A percentile compares a stretch with the other conserved stretches of the same genome.
Conservation (phyloP, 1,284 basidiomycete species). For the Rhodotorula sp. region DNA sequence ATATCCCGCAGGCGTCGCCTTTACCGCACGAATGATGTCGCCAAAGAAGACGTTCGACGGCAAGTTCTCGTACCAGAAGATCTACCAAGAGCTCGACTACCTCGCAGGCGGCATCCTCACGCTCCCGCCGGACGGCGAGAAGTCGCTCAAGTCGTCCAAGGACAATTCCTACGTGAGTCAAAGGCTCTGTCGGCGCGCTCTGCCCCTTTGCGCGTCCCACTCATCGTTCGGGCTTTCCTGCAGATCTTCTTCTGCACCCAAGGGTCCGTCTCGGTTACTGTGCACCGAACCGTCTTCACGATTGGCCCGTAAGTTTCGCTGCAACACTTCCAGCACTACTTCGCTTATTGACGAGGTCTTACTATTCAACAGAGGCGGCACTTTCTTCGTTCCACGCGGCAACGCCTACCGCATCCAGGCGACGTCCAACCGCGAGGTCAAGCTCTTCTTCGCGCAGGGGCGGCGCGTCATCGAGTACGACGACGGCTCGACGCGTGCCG, state of each 20-base stretch:
- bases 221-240: neutral
- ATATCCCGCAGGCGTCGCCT: conserved; percentile 65
- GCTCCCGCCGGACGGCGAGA: conserved; percentile 73
- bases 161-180: conserved; percentile 90
- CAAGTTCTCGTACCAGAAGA: conserved; percentile 84
- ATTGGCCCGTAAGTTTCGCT: conserved; percentile 71
- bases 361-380: conserved; percentile 18
- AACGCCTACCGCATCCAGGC: conserved; percentile 91
- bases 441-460: conserved; percentile 83
- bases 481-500: conserved; percentile 27
- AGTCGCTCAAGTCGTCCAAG: conserved; percentile 83
- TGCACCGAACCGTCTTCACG: conserved; percentile 75
- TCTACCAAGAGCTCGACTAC: conserved; percentile 90
- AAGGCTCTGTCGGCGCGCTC: neutral
- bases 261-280: conserved; percentile 80
- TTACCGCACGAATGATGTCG: conserved; percentile 56
- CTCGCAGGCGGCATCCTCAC: conserved; percentile 85
- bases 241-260: conserved; percentile 85
- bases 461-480: conserved; percentile 33
- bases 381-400: conserved; percentile 56
- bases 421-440: conserved; percentile 73
- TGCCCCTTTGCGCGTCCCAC: neutral
- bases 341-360: neutral
- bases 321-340: too few species aligned
- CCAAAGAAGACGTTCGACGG: conserved; percentile 50